Evolutionary conservation across 2,329 filamentous ascomycete species (phyloP).

Genomic region (Fusarium dlaminii): DNA sequence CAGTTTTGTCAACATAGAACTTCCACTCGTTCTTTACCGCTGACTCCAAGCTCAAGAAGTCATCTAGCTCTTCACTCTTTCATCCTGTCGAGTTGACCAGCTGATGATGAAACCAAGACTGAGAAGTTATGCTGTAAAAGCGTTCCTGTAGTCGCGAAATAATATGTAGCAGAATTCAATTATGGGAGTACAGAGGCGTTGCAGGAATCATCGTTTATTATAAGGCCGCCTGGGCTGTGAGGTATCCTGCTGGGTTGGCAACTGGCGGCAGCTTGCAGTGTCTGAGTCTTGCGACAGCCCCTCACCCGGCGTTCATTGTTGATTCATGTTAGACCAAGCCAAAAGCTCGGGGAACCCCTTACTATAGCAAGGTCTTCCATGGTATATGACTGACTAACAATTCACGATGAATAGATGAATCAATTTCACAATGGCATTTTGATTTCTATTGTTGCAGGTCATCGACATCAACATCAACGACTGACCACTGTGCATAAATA

Average conservation of each 20-base stretch:
- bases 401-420: neutral
- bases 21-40: neutral
- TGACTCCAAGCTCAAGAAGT: neutral
- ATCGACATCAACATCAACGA: neutral
- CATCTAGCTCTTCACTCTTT: neutral
- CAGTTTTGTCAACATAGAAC: neutral
- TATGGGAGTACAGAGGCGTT: neutral
- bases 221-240: neutral
- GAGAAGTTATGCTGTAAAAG: neutral
- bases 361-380: neutral
- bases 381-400: neutral
- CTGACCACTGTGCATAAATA: neutral
- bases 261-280: slow-evolving; percentile 8
- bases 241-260: neutral
- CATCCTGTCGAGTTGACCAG: neutral
- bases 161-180: neutral
- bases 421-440: neutral
- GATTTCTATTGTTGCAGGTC: neutral
- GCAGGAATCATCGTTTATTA: neutral
- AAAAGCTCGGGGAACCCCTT: neutral
- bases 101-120: neutral
- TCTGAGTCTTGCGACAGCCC: neutral
- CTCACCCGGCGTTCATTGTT: neutral
- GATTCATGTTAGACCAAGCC: no score
- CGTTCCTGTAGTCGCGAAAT: neutral